phyloP scores from a whole-genome alignment of 1,139 yeast species.

The Yamadazyma taylorii region DNA sequence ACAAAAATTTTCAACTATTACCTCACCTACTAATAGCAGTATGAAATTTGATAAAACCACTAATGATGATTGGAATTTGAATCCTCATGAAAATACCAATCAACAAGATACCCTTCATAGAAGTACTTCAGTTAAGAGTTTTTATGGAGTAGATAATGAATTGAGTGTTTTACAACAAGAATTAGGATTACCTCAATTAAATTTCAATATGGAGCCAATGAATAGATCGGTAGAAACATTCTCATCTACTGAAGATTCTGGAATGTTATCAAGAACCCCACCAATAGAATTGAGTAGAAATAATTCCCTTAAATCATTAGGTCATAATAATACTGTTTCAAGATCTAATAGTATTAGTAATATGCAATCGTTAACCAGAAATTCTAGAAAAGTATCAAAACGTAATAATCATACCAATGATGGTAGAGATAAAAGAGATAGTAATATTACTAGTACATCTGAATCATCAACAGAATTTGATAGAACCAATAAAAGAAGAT shows the following conservation, averaged over 20 bases:
- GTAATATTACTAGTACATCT: slow-evolving; percentile 11
- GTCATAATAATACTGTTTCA: slow-evolving; percentile 7
- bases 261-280: slow-evolving; percentile 15
- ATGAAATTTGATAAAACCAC: neutral
- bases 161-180: slow-evolving; percentile 9
- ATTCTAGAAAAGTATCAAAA: neutral
- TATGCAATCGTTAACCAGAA: neutral
- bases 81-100: neutral
- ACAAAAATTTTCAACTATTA: slow-evolving; percentile 1
- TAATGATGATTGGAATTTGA: slow-evolving; percentile 3
- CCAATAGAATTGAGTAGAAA: slow-evolving; percentile 16
- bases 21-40: slow-evolving; percentile 6
- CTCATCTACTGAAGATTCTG: slow-evolving; percentile 19
- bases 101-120: neutral
- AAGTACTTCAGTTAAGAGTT: neutral
- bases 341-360: slow-evolving; percentile 1
- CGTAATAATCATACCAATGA: neutral
- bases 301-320: slow-evolving; percentile 16
- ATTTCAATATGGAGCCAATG: slow-evolving; percentile 32
- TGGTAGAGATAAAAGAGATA: slow-evolving; percentile 10
- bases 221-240: slow-evolving; percentile 32
- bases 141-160: slow-evolving; percentile 18
- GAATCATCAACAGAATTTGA: slow-evolving; percentile 12
- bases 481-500: slow-evolving; percentile 16
- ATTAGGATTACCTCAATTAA: slow-evolving; percentile 10